These are phyloP conservation scores for Monosporascus sp. DNA, from an alignment of 2,329 filamentous ascomycete species.

Conservation along the genomic window DNA sequence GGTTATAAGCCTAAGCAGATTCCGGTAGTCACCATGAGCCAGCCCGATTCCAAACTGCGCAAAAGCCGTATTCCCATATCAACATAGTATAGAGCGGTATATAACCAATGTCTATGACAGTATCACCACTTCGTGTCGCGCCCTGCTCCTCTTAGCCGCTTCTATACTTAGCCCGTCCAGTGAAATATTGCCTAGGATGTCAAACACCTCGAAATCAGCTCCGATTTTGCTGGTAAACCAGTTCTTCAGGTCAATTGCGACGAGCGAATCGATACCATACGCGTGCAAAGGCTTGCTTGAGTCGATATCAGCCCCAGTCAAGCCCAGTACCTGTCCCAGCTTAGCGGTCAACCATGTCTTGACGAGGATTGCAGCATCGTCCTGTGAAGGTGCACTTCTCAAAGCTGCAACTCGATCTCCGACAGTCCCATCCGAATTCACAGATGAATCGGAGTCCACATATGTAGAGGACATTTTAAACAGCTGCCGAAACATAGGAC, in stretches of 20 bases:
- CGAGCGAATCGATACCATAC: neutral
- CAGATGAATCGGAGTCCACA: no score
- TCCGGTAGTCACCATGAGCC: no score
- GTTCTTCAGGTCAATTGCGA: neutral
- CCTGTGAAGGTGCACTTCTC: slow-evolving; percentile 34
- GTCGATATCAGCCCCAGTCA: neutral
- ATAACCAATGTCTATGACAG: no score
- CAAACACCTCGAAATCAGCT: neutral
- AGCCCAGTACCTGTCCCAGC: neutral
- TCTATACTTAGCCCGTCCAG: no score
- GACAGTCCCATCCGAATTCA: slow-evolving; percentile 42
- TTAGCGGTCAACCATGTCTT: slow-evolving; percentile 28
- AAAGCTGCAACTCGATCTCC: slow-evolving; percentile 22
- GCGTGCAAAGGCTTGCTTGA: neutral
- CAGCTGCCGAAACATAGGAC: slow-evolving; percentile 5
- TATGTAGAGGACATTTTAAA: slow-evolving; percentile 2
- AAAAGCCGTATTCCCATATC: no score
- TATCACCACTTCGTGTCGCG: no score
- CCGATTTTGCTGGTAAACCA: neutral
- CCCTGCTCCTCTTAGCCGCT: no score
- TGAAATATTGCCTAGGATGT: no score
- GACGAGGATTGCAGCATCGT: slow-evolving; percentile 51
- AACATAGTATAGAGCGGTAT: no score
- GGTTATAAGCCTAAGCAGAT: no score
- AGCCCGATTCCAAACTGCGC: no score